Evolutionary conservation across 2,329 filamentous ascomycete species (phyloP).

Genomic region (Fusarium abutilonis): DNA sequence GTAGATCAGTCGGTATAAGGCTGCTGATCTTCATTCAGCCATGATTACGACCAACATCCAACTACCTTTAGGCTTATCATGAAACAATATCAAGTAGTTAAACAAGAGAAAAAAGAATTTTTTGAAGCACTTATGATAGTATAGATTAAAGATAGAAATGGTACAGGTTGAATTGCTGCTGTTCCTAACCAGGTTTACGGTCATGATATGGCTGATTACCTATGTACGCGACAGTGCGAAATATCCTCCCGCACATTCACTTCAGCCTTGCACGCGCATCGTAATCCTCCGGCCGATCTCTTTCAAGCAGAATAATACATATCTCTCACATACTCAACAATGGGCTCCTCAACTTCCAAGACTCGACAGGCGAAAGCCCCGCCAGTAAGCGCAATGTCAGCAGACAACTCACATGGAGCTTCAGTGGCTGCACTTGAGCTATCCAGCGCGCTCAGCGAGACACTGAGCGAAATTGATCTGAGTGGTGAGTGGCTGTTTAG

Average conservation of each 20-base stretch:
- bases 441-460: slow-evolving; percentile 14
- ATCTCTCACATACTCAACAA: neutral
- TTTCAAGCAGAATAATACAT: no score
- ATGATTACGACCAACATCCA: no score
- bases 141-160: no score
- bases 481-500: neutral
- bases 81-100: no score
- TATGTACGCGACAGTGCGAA: neutral
- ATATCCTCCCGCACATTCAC: neutral
- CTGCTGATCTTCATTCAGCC: slow-evolving; percentile 8
- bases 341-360: slow-evolving; percentile 31
- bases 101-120: no score
- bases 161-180: no score
- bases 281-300: neutral
- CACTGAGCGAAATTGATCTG: slow-evolving; percentile 24
- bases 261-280: neutral
- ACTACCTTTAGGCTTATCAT: no score
- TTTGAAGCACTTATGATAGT: no score
- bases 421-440: slow-evolving; percentile 26
- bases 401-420: slow-evolving; percentile 17
- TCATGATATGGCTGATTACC: no score
- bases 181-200: no score
- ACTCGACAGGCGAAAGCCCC: neutral
- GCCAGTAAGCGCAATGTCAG: slow-evolving; percentile 16
- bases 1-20: slow-evolving; percentile 20